phyloP scores from a whole-genome alignment of 257 asterid species.

The Perilla frutescens region DNA sequence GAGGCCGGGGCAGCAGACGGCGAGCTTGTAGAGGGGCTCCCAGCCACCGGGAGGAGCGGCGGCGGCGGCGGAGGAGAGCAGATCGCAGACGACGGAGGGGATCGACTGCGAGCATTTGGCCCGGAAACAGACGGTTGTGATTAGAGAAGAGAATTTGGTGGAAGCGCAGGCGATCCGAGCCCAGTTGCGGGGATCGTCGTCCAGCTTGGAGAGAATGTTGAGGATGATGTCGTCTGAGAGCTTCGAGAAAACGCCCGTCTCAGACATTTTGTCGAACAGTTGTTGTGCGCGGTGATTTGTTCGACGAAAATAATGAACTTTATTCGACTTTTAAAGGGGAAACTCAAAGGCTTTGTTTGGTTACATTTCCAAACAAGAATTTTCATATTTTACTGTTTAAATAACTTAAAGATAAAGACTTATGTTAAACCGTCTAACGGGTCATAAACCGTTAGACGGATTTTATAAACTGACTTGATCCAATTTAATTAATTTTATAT shows the following conservation, averaged over 20 bases:
- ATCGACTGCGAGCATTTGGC: conserved; percentile 66
- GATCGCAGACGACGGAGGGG: conserved; percentile 77
- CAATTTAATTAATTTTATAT: too few species aligned
- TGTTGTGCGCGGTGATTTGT: too few species aligned
- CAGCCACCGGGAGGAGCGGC: conserved; percentile 57
- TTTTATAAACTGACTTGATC: too few species aligned
- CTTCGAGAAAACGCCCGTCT: conserved; percentile 55
- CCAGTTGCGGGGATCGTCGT: conserved; percentile 88
- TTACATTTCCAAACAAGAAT: too few species aligned
- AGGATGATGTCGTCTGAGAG: conserved; percentile 81
- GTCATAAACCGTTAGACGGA: too few species aligned
- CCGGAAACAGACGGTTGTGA: conserved; percentile 63
- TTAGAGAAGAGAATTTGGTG: conserved; percentile 62
- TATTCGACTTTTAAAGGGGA: too few species aligned
- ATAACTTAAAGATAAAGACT: too few species aligned
- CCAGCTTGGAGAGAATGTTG: conserved; percentile 72
- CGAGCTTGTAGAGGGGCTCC: conserved; percentile 78
- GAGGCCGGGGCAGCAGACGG: conserved; percentile 87
- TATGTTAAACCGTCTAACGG: too few species aligned
- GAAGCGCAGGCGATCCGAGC: conserved; percentile 80
- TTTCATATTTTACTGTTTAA: too few species aligned
- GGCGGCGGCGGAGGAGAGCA: conserved; percentile 23
- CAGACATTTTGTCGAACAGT: conserved; percentile 34
- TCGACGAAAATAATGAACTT: too few species aligned
- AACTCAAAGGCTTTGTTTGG: too few species aligned